Evolutionary conservation across 805 yeast genomes (phyloP), one percentile per base, ranked within the genome.

Genomic region (Saturnispora kantuleensis): DNA sequence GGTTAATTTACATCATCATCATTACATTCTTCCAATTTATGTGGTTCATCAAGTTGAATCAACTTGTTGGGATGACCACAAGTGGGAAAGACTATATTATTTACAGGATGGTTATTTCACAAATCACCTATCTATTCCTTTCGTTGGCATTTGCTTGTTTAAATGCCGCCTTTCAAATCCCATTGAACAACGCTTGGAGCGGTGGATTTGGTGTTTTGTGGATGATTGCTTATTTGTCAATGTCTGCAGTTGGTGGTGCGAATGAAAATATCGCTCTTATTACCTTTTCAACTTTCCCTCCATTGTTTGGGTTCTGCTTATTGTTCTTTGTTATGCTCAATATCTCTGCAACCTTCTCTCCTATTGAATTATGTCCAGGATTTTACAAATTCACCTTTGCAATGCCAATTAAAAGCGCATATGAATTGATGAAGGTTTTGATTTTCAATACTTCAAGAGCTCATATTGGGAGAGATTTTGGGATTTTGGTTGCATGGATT

Each of bases 241-340:
- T 84, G 85, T 64, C 77, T 50, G 85, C 89, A 1, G 81, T 83
- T 31, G 94, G 94, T 47, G 76, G 82, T 37, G 79, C 81, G 29
- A 81, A 79, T 56, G 93, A 84, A 60, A 76, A 80, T 49, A 63
- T 73, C 52, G 77, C 79, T 0, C 56, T 77, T 59, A 30, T 82
- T 5, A 57, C 73, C 7, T 64, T 80, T 39, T 61, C 77, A 5
- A 45, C 66, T 12, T 68, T 69, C 41, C 90, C 93, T 1, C 86
- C 87, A 28, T 52, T 71, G 43, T 51, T 81, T 40, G 88, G 89
- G 0, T 74, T 81, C 54, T 82, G 89, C 87, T 57, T 84, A 53
- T 65, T 83, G 50, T 68, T 74, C 47, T 83, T 84, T 75, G 88
- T 83, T 48, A 71, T 84, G 47, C 38, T 70, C 30, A 84, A 84